These are phyloP conservation scores for Sanghuangporus weigelae DNA, from an alignment of 1,284 basidiomycete genomes.

Conservation along the genomic window DNA sequence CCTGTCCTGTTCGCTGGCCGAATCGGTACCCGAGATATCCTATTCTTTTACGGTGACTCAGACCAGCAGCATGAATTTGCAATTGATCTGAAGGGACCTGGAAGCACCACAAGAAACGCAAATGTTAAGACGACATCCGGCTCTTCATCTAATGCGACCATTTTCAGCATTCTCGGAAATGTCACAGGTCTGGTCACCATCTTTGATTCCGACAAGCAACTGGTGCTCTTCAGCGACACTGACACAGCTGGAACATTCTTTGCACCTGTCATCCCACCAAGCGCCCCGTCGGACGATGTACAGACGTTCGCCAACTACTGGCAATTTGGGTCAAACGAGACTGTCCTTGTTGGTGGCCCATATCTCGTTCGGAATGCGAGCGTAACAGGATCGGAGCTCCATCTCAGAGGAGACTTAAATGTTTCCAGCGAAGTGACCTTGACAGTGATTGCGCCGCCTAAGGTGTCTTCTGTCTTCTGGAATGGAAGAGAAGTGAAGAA, in stretches of 20 bases:
- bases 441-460: slow-evolving; percentile 46
- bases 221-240: slow-evolving; percentile 62
- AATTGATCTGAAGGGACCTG: slow-evolving; percentile 41
- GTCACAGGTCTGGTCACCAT: slow-evolving; percentile 54
- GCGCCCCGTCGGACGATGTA: slow-evolving; percentile 16
- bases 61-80: slow-evolving; percentile 57
- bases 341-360: slow-evolving; percentile 49
- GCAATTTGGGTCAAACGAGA: slow-evolving; percentile 44
- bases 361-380: slow-evolving; percentile 48
- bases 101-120: slow-evolving; percentile 43
- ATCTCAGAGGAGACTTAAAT: slow-evolving; percentile 44
- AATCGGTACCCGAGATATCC: slow-evolving; percentile 61
- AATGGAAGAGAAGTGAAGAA: slow-evolving; percentile 49
- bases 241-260: slow-evolving; percentile 55
- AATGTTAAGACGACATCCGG: slow-evolving; percentile 51
- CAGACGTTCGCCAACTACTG: slow-evolving; percentile 35
- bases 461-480: slow-evolving; percentile 56
- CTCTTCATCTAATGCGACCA: not conserved
- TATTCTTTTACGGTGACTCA: slow-evolving; percentile 62
- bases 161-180: slow-evolving; percentile 47
- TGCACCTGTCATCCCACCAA: slow-evolving; percentile 39
- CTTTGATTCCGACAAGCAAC: slow-evolving; percentile 59
- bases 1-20: slow-evolving; percentile 60
- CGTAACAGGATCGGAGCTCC: slow-evolving; percentile 33
- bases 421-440: slow-evolving; percentile 32